Conservation (phyloP, 169 alveolate genomes). For the Plasmodium knowlesi region DNA sequence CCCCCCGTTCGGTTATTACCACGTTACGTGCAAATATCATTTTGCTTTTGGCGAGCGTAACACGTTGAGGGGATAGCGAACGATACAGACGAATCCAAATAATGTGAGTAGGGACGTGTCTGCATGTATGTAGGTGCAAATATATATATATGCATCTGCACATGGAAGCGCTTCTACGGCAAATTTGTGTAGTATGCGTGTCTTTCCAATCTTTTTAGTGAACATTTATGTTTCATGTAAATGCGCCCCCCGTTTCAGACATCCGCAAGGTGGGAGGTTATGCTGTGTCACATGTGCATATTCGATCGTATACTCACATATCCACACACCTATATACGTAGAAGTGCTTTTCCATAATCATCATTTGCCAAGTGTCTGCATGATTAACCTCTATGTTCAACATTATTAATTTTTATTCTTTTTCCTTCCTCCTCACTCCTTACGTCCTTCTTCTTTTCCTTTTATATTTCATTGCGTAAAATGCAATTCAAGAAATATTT, state of each 20-base stretch:
- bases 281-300: background rate
- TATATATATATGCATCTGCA: constrained; percentile 2
- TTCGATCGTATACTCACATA: background rate
- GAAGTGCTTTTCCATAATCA: background rate
- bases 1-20: background rate
- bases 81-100: background rate
- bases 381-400: background rate
- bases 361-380: background rate
- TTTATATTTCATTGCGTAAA: background rate
- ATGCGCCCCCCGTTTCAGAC: background rate
- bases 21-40: background rate
- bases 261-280: background rate
- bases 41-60: background rate
- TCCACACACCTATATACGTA: background rate
- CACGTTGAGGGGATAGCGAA: background rate
- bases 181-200: background rate
- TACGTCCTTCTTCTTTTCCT: background rate
- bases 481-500: background rate
- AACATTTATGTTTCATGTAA: background rate
- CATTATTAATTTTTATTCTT: background rate
- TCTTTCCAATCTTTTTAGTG: background rate
- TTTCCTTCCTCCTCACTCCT: background rate
- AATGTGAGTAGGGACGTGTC: background rate
- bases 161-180: background rate
- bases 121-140: background rate